Conservation (phyloP, 192 early-diverging fungal genomes). For the Coemansia nantahalensis region DNA sequence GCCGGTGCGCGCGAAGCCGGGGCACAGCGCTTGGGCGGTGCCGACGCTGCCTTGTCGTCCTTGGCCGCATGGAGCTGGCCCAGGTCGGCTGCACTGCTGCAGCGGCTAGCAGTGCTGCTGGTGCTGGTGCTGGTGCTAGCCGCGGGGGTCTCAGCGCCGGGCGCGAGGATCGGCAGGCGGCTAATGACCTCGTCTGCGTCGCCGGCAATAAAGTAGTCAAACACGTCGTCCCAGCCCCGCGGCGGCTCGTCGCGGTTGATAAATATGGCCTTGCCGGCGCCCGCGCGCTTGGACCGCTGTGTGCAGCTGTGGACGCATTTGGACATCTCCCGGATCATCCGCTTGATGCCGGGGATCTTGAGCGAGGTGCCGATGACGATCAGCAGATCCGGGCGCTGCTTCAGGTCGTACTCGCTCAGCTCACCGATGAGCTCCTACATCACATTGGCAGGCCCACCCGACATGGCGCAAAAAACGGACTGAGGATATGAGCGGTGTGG, state of each 20-base stretch:
- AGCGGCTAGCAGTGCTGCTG: background rate
- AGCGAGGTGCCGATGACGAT: slow-evolving; percentile 58
- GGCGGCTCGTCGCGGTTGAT: slow-evolving; percentile 51
- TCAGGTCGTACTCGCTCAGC: slow-evolving; percentile 47
- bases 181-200: slow-evolving; percentile 39
- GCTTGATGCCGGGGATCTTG: slow-evolving; percentile 53
- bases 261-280: slow-evolving; percentile 44
- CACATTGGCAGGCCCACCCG: too few relatives aligned
- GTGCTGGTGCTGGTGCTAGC: slow-evolving; percentile 3
- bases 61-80: too few relatives aligned
- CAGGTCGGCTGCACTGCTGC: too few relatives aligned
- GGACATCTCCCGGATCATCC: slow-evolving; percentile 53
- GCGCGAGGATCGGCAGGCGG: slow-evolving; percentile 17
- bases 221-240: slow-evolving; percentile 51
- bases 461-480: too few relatives aligned
- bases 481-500: too few relatives aligned
- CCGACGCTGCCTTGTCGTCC: background rate
- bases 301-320: slow-evolving; percentile 45
- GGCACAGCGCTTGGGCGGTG: too few relatives aligned
- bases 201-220: slow-evolving; percentile 51
- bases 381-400: slow-evolving; percentile 49
- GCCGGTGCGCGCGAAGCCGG: too few relatives aligned
- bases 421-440: slow-evolving; percentile 49
- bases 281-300: slow-evolving; percentile 27
- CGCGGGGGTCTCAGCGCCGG: background rate